Base-by-base conservation (phyloP, 2,329 filamentous ascomycete species). In the Didymella keratinophila region DNA sequence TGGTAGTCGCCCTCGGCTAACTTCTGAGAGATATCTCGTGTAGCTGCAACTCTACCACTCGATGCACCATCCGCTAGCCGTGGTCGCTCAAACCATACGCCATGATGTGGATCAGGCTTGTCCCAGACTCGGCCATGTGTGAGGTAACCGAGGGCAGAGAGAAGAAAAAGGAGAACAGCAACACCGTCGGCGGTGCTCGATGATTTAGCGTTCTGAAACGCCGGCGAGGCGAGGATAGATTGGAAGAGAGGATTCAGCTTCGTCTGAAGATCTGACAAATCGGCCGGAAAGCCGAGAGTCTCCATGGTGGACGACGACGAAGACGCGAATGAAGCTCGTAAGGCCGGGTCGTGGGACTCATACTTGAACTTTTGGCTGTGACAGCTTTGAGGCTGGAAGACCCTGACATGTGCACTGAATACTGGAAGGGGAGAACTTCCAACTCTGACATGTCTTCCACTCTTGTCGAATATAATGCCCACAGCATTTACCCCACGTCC, bases 81-180 rank as follows among this genome's bases (percentile, higher is more conserved):
- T 16, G 83, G 83, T 36, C 78, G 76, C 62, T 84, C 79, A 49
- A 79, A 86, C 66, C 76, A 81, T 23, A 83, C 71, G 62, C 83
- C 73, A 36, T 78, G 65, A 55, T 83, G 78, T 5, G 82, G 82
- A 60, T 85, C 82, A 9, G 81, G 79, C 41, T 75, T 80, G 52
- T 84, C 81, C 80, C 81, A 83, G 14, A 71, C 18, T 12, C 61
- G 65, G 18, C 80, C 80, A 3, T 76, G 74, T 2, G 81, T 76
- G 18, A 82, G 65, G 62, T 79, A 83, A 1, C 75, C 72, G 3
- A 74, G 67, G 4, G 71, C 69, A 20, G 68, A 71, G n/a, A 80
- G 66, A 11, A 74, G 67, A 34, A 80, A 66, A 6, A 80, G 45
- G 4, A 76, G 63, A 9, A 78, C 56, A 7, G 76, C 78, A 9